Base-by-base conservation (phyloP, 2,329 filamentous ascomycete species). In the Cladosporium phlei region DNA sequence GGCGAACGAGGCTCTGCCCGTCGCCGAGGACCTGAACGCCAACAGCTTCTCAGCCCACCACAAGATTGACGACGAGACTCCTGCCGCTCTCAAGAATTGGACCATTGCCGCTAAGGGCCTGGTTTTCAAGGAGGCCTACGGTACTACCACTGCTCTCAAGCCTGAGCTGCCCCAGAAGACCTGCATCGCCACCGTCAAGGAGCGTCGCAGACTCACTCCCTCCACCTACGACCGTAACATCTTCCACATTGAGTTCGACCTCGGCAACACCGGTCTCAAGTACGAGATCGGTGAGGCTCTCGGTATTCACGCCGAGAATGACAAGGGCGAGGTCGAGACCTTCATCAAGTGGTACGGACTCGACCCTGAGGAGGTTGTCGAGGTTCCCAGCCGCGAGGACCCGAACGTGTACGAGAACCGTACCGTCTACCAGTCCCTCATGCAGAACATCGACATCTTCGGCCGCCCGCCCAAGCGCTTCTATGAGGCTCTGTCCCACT, bases 201-300 rank as follows among this genome's bases (percentile, higher is more conserved):
- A 97, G 74, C 96, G 95, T 72, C 87, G 93, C 52, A 83, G 93
- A 54, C 79, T 98, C 46, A 98, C 93, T 0, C 93, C 93, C 3
- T 61, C 70, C 19, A 85, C 83, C 24, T 98, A 98, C 65, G 90
- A 97, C 68, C 88, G 93, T 59, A 96, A 98, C 77, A 97, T 98
- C 69, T 98, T 98, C 84, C 93, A 98, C 73, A 97, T 98, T 53
- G 93, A 98, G 70, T 98, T 98, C 61, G 93, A 97, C 63, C 80
- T 98, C 19, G 91, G 91, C 51, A 71, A 84, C 60, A 95, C 91
- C 25, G 91, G 90, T 29, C 81, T 98, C 54, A 95, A 81, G 32
- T 98, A 98, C 72, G 88, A 95, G 65, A 97, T 98, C 60, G 93
- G 93, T 48, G 93, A 98, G 72, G 93, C 93, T 37, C 83, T 98